Evolutionary conservation across 495 filamentous ascomycete genomes (phyloP).

Genomic region (Xylaria grammica): DNA sequence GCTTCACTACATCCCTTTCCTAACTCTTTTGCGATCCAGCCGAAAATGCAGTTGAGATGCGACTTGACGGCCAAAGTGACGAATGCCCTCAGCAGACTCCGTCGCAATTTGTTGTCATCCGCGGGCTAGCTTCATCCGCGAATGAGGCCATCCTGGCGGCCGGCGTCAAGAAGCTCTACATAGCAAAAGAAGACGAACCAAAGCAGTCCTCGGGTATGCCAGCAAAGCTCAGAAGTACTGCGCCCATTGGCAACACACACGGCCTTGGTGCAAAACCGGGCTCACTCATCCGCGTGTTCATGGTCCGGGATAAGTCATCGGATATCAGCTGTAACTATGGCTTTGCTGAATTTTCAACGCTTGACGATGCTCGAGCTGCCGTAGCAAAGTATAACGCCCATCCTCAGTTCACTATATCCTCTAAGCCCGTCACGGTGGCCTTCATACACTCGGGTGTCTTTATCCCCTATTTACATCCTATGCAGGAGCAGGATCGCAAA

Average conservation of each 20-base stretch:
- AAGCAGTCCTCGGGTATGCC: constrained; percentile 43
- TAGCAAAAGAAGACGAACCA: constrained; percentile 54
- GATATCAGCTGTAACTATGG: constrained; percentile 87
- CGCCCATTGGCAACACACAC: constrained; percentile 73
- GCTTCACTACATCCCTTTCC: neutral
- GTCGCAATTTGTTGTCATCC: constrained; percentile 82
- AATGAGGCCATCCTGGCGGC: constrained; percentile 79
- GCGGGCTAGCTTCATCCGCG: constrained; percentile 73
- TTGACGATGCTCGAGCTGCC: constrained; percentile 79
- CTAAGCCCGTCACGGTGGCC: constrained; percentile 71
- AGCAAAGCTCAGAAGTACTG: constrained; percentile 71
- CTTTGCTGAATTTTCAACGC: constrained; percentile 84
- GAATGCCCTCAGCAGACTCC: constrained; percentile 73
- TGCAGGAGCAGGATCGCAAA: constrained; percentile 53
- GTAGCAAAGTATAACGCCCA: constrained; percentile 74
- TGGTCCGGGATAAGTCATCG: constrained; percentile 75
- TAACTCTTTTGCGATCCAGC: constrained; percentile 22
- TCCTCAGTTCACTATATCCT: constrained; percentile 85
- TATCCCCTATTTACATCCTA: constrained; percentile 69
- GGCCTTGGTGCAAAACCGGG: constrained; percentile 75
- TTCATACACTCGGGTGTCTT: constrained; percentile 91
- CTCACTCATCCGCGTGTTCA: constrained; percentile 75
- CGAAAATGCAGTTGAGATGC: constrained; percentile 40
- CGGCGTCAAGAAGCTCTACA: constrained; percentile 78
- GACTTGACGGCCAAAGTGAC: constrained; percentile 77